Base-by-base conservation (phyloP, 2,329 filamentous ascomycete genomes). In the Ceratocystis destructans region DNA sequence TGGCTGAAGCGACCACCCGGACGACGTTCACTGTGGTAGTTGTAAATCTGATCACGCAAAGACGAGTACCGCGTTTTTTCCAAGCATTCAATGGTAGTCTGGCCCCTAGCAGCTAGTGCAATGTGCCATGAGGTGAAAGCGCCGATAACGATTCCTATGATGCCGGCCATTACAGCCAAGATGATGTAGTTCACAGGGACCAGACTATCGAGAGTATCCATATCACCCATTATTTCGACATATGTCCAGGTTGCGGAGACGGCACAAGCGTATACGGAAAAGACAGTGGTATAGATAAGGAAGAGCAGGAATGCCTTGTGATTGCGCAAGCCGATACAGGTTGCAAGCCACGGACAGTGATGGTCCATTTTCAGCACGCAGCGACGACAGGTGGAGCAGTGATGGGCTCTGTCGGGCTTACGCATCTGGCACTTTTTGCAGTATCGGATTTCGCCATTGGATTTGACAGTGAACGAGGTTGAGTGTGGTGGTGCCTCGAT, bases 361-460 rank as follows among this genome's bases (percentile, higher is more conserved):
- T 99, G 94, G 74, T 99, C 94, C 94, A 99, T 99, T 80, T 99
- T 99, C 75, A 99, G 81, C 31, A 99, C 92, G 75, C 94, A 99
- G 72, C 88, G 87, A 71, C 87, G 85, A 77, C 94, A 99, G 3
- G 91, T 95, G 10, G 90, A 96, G 81, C 94, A 99, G 79, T 99
- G 94, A 76, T 99, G 94, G 41, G 93, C 86, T 69, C 94, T 89
- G 77, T 99, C 94, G 53, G 94, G 94, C 78, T 99, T 99, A 69
- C 89, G 85, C 64, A 87, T 87, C 77, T 95, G 89, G 76, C 94
- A 99, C 78, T 99, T 99, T 78, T 97, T 97, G 82, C 94, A 99
- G 79, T 88, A 97, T 66, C 94, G 85, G 64, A 88, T 78, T 72
- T 89, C 88, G 71, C 94, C 94, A 53, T 89, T 91, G 67, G 90